These are phyloP conservation scores for Sphaerobolus stellatus DNA, from an alignment of 1,284 basidiomycete species.

Conservation along the genomic window DNA sequence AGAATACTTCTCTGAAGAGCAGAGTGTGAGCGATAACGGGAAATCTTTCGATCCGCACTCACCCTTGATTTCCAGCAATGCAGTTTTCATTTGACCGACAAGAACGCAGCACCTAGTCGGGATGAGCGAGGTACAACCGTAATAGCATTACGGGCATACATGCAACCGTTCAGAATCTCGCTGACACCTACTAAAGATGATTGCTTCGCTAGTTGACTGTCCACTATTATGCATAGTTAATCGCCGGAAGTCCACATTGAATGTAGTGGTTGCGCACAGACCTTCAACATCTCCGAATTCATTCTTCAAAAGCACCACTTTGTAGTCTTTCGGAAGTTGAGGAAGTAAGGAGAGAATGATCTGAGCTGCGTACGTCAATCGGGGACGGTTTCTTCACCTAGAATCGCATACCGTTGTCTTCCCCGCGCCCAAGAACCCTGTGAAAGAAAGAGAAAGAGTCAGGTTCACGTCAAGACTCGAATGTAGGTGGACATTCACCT, in stretches of 20 bases:
- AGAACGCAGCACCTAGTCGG: constrained; percentile 78
- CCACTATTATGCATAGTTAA: constrained; percentile 50
- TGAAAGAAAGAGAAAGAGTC: background rate
- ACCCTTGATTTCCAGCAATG: constrained; percentile 83
- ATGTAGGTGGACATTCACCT: constrained; percentile 1
- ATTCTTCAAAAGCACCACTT: constrained; percentile 85
- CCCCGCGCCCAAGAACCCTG: constrained; percentile 31
- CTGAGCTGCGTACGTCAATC: background rate
- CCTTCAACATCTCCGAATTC: constrained; percentile 85
- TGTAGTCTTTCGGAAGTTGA: constrained; percentile 78
- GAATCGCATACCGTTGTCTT: constrained; percentile 32
- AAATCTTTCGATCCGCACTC: constrained; percentile 14
- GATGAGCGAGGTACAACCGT: background rate
- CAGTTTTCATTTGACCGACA: constrained; percentile 89
- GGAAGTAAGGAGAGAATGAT: constrained; percentile 83
- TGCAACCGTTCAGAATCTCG: constrained; percentile 90
- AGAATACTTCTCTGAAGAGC: constrained; percentile 64
- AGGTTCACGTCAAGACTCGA: background rate
- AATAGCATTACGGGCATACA: constrained; percentile 48
- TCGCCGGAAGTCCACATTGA: background rate
- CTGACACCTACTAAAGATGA: constrained; percentile 81
- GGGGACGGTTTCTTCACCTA: background rate
- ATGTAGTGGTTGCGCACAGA: constrained; percentile 24
- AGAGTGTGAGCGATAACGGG: constrained; percentile 3
- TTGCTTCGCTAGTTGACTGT: constrained; percentile 83